Evolutionary conservation across 1,139 yeast genomes (phyloP).

Genomic region (Yamadazyma pseudoaaseri): DNA sequence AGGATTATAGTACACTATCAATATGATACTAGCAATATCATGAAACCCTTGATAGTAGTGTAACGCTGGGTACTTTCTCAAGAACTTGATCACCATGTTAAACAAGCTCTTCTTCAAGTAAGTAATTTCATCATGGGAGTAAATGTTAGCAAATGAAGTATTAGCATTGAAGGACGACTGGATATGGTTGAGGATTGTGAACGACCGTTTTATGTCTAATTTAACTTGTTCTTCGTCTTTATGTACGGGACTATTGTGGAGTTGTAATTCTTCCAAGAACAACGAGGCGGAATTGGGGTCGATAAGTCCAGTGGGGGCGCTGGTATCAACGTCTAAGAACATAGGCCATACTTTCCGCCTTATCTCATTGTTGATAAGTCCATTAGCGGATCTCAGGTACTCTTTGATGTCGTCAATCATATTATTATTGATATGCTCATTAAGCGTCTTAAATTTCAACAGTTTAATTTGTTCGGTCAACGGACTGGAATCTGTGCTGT

Average conservation of each 20-base stretch:
- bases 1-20: constrained; percentile 46
- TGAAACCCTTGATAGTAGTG: constrained; percentile 92
- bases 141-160: constrained; percentile 35
- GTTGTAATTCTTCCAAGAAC: constrained; percentile 16
- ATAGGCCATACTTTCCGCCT: constrained; percentile 51
- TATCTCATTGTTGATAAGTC: constrained; percentile 41
- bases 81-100: constrained; percentile 50
- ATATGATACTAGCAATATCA: constrained; percentile 74
- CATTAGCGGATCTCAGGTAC: constrained; percentile 46
- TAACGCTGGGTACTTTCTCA: constrained; percentile 60
- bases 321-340: constrained; percentile 19
- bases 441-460: constrained; percentile 39
- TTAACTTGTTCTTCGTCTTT: constrained; percentile 76
- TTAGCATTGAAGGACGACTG: constrained; percentile 17
- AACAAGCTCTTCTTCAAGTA: constrained; percentile 41
- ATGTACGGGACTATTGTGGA: constrained; percentile 45
- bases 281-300: constrained; percentile 4
- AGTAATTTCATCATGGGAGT: constrained; percentile 32
- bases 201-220: constrained; percentile 75
- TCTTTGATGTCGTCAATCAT: constrained; percentile 29
- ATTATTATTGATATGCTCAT: constrained; percentile 32
- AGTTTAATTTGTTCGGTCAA: constrained; percentile 36
- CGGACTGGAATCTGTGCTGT: constrained; percentile 41
- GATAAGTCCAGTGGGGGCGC: constrained; percentile 11
- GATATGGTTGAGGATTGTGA: constrained; percentile 40